Conservation (phyloP, 352 stramenopile species). For the Phytophthora fragariaefolia region DNA sequence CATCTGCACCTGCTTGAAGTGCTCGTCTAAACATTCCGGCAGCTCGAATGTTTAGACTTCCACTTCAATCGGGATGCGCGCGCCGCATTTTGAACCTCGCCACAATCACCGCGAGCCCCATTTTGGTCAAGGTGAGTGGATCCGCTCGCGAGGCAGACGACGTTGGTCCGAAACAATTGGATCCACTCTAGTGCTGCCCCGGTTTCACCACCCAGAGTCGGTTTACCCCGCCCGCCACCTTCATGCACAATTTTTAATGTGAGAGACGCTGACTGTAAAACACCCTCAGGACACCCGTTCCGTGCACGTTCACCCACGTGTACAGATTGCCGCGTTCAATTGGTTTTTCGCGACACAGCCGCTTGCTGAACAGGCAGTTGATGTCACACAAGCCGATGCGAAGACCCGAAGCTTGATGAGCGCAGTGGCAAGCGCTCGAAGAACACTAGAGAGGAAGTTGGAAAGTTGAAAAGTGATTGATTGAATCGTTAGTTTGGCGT, state of each 20-base stretch:
- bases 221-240: constrained; percentile 1
- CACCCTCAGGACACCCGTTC: neutral
- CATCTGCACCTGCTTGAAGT: constrained; percentile 30
- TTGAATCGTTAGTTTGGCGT: too few relatives aligned
- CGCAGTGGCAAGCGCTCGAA: too few relatives aligned
- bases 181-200: neutral
- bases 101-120: constrained; percentile 9
- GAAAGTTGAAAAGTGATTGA: too few relatives aligned
- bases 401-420: too few relatives aligned
- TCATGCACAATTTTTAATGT: constrained; percentile 15
- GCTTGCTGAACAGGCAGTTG: too few relatives aligned
- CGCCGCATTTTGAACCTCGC: constrained; percentile 18
- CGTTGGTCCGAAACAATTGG: constrained; percentile 6
- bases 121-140: constrained; percentile 7
- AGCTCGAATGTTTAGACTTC: constrained; percentile 28
- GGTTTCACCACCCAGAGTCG: constrained; percentile 9
- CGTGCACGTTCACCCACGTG: too few relatives aligned
- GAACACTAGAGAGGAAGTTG: too few relatives aligned
- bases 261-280: neutral
- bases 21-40: constrained; percentile 32
- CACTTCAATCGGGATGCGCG: constrained; percentile 27
- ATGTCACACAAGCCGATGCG: too few relatives aligned
- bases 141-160: constrained; percentile 1
- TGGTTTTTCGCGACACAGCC: too few relatives aligned
- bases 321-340: too few relatives aligned